Evolutionary conservation across 495 filamentous ascomycete species (phyloP), one percentile per base, ranked within the genome.

Genomic region (Tuber magnatum): DNA sequence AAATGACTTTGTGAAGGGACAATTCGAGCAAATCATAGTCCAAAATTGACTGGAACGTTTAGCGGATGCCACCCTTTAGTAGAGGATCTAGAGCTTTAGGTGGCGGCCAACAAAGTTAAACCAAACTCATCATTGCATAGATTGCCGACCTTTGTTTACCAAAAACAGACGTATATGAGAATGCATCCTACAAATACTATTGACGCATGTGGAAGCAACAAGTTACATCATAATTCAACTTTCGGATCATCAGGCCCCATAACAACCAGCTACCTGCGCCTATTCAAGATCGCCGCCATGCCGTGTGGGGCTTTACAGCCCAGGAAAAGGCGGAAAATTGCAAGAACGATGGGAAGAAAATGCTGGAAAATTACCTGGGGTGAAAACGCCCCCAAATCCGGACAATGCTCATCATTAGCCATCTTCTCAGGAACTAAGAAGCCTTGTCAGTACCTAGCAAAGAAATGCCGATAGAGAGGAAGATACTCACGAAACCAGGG

Each of bases 141-240:
- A 18, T 46, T 46, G 16, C 44, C 20, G 44, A 46, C 6, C 3
- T 46, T 16, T 46, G 2, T 40, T 40, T 40, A 3, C n/a, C 0
- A 6, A 3, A n/a, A n/a, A 51, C 2, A 51, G 48, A 51, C 12
- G 0, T n/a, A 51, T n/a, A 51, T 10, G 24, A 10, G 24, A 51
- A 10, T n/a, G 22, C 24, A 0, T n/a, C 22, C 7, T 9, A n/a
- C 3, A 7, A 7, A 0, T 9, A 9, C 7, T n/a, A 0, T 8
- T 6, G 22, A 51, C 24, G 6, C 48, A n/a, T 51, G 1, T 8
- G 48, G 48, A n/a, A n/a, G 22, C 9, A n/a, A n/a, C 10, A 56
- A 14, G n/a, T 56, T 3, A 14, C 24, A 28, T 28, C 1, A 12
- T 3, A 56, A 12, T 56, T 56, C 51, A 28, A 28, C 51, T 56